These are phyloP conservation scores for Allantophomopsis cytisporea DNA, from an alignment of 2,329 filamentous ascomycete genomes.

Conservation along the genomic window DNA sequence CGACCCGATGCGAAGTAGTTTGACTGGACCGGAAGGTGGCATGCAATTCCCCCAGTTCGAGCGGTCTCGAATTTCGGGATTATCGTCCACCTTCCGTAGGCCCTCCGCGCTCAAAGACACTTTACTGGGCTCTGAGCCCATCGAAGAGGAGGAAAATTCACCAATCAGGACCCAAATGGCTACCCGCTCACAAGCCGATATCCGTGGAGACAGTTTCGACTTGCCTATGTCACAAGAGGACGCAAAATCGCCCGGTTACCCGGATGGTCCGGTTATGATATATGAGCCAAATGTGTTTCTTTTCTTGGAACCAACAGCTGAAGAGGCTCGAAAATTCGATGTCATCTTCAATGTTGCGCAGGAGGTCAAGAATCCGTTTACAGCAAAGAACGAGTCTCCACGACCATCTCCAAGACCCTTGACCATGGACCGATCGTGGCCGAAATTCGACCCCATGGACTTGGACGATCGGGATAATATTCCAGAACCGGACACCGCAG, in stretches of 20 bases:
- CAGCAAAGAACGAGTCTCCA: conserved; percentile 14
- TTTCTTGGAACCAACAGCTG: conserved; percentile 66
- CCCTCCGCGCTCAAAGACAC: conserved; percentile 12
- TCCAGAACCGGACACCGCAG: conserved; percentile 35
- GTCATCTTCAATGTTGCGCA: conserved; percentile 76
- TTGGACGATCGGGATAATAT: conserved; percentile 16
- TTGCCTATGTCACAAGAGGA: conserved; percentile 65
- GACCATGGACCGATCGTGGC: conserved; percentile 9
- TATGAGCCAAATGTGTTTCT: conserved; percentile 67
- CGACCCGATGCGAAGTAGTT: conserved; percentile 1
- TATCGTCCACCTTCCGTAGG: conserved; percentile 24
- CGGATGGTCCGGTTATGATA: conserved; percentile 69
- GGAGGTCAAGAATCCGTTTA: conserved; percentile 68
- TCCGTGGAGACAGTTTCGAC: conserved; percentile 47
- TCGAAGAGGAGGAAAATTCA: conserved; percentile 27
- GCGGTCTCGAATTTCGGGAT: conserved; percentile 35
- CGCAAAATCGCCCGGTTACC: conserved; percentile 71
- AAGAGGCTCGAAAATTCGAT: conserved; percentile 66
- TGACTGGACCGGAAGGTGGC: conserved; percentile 30
- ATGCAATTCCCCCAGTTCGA: conserved; percentile 39
- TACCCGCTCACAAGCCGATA: conserved; percentile 33
- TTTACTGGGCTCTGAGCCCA: conserved; percentile 3
- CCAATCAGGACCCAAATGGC: conserved; percentile 47
- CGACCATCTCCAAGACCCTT: conserved; percentile 12
- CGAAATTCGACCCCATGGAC: conserved; percentile 13